A percentile compares a stretch with the other conserved stretches of the same genome.
phyloP scores from a whole-genome alignment of 192 early-diverging fungal genomes.

The Chytriomyces confervae region DNA sequence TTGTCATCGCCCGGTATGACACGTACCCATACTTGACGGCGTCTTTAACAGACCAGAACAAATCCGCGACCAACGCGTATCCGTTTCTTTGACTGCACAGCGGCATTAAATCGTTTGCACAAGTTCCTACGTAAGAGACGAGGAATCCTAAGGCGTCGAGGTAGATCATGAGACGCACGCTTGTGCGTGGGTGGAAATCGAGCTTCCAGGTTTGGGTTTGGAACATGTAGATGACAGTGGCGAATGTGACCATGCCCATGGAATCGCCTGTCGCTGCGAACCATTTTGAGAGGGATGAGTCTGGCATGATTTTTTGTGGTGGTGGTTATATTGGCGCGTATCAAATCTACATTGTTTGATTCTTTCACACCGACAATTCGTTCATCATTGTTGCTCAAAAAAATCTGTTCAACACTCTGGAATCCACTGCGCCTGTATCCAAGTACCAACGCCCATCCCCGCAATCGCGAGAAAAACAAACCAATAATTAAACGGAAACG shows the following conservation, averaged over 20 bases:
- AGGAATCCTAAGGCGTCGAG: conserved; percentile 1
- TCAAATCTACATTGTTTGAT: too few species aligned
- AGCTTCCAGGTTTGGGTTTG: neutral
- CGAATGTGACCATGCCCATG: conserved; percentile 14
- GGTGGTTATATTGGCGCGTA: too few species aligned
- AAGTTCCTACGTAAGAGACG: neutral
- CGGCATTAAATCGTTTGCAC: neutral
- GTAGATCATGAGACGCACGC: conserved; percentile 26
- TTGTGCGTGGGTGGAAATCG: neutral
- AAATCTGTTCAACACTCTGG: neutral
- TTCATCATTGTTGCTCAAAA: too few species aligned
- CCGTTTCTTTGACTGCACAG: conserved; percentile 15
- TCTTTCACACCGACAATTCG: too few species aligned
- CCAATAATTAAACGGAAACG: conserved; percentile 30
- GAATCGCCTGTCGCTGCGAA: neutral
- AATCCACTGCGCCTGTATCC: neutral
- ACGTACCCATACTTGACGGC: conserved; percentile 17
- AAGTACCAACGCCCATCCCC: neutral
- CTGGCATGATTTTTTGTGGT: neutral
- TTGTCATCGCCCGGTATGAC: neutral
- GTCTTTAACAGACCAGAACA: conserved; percentile 22
- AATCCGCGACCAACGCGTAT: conserved; percentile 6
- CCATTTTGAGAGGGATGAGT: neutral
- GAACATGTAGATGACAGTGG: conserved; percentile 19
- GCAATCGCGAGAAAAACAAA: conserved; percentile 17